Evolutionary conservation across 345 rosid species (phyloP).

Genomic region (Gossypium raimondii): DNA sequence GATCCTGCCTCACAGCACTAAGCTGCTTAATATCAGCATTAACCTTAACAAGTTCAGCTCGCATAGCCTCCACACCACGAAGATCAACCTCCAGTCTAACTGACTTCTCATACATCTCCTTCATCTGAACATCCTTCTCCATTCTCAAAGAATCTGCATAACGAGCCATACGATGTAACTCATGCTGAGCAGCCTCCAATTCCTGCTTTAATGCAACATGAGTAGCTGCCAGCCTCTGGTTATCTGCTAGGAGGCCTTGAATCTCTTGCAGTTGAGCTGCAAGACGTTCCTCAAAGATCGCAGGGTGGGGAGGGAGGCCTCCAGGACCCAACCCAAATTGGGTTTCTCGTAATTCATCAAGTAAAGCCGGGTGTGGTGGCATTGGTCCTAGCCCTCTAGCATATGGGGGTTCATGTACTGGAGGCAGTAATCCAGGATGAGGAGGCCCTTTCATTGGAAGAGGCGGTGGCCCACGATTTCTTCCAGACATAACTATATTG

Average conservation of each 20-base stretch:
- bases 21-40: conserved; percentile 75
- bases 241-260: conserved; percentile 79
- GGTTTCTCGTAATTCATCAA: conserved; percentile 61
- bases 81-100: conserved; percentile 60
- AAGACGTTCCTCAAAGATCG: conserved; percentile 64
- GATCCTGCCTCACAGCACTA: conserved; percentile 60
- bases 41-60: conserved; percentile 57
- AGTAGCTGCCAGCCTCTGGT: conserved; percentile 80
- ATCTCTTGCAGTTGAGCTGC: conserved; percentile 81
- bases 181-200: conserved; percentile 74
- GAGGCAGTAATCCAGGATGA: conserved; percentile 46
- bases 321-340: conserved; percentile 61
- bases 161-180: conserved; percentile 62
- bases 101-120: conserved; percentile 83
- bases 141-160: conserved; percentile 56
- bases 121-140: conserved; percentile 81
- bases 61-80: conserved; percentile 61
- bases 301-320: conserved; percentile 59
- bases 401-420: conserved; percentile 45
- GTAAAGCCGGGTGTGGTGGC: conserved; percentile 47
- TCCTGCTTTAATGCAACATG: conserved; percentile 96
- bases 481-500: conserved; percentile 38
- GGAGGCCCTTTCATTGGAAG: conserved; percentile 40
- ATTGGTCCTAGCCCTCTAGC: conserved; percentile 52
- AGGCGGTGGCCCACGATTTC: conserved; percentile 47